A percentile compares a stretch with the other conserved stretches of the same genome.
Conservation (phyloP, 2,329 filamentous ascomycete genomes). For the Colletotrichum falcatum region DNA sequence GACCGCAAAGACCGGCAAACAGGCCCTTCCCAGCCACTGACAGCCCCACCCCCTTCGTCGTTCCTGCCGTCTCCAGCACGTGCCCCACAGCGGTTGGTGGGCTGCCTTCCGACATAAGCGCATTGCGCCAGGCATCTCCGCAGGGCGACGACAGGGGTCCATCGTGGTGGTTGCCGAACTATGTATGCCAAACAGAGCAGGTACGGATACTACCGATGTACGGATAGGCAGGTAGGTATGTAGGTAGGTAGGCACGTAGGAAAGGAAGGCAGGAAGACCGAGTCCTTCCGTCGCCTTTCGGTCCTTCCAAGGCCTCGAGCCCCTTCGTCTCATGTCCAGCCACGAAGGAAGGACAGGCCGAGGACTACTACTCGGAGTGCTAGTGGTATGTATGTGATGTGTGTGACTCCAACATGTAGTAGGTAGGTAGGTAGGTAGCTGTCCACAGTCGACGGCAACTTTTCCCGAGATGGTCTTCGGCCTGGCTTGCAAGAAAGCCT, state of each 20-base stretch:
- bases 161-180: slow-evolving; percentile 1
- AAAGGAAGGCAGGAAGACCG: no score
- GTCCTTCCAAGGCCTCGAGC: not conserved
- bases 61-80: slow-evolving; percentile 5
- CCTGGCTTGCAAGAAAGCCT: slow-evolving; percentile 14
- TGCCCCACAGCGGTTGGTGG: not conserved
- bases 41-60: slow-evolving; percentile 11
- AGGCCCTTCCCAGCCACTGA: slow-evolving; percentile 34
- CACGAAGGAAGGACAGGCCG: not conserved
- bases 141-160: slow-evolving; percentile 14
- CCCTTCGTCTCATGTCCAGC: slow-evolving; percentile 30
- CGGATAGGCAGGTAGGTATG: not conserved
- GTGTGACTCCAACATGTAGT: no score
- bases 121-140: slow-evolving; percentile 39
- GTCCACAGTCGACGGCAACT: no score
- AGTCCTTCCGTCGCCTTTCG: no score
- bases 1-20: slow-evolving; percentile 27
- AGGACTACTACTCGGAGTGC: not conserved
- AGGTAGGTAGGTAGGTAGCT: no score
- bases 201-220: no score
- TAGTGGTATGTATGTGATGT: not conserved
- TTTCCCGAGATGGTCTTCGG: not conserved
- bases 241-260: no score
- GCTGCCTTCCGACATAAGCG: slow-evolving; percentile 37
- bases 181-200: not conserved